Evolutionary conservation across 768 basidiomycete species (phyloP).

Genomic region (Amanita muscaria): DNA sequence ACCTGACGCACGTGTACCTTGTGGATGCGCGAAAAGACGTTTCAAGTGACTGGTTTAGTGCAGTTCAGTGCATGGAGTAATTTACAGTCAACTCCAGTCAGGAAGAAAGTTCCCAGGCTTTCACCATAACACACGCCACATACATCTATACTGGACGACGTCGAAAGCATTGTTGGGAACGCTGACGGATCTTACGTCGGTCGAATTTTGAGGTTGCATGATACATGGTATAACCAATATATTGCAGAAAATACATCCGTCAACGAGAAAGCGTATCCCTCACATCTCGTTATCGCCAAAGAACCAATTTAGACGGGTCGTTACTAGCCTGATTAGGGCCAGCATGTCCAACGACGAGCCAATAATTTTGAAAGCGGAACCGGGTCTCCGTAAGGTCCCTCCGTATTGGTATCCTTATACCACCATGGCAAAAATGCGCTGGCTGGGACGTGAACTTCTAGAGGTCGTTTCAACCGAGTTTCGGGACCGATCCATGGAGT

Average conservation of each 20-base stretch:
- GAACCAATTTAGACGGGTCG: conserved; percentile 50
- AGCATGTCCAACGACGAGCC: conserved; percentile 36
- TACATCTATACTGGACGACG: neutral
- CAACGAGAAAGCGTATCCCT: conserved; percentile 28
- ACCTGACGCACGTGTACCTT: no score
- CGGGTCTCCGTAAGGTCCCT: conserved; percentile 66
- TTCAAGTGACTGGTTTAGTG: no score
- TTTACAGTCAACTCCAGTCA: no score
- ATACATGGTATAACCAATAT: conserved; percentile 2
- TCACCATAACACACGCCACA: neutral
- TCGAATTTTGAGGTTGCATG: conserved; percentile 1
- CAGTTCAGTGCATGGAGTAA: no score
- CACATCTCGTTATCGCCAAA: conserved; percentile 40
- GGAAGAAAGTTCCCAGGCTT: no score
- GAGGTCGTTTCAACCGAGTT: conserved; percentile 95
- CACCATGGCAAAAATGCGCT: conserved; percentile 87
- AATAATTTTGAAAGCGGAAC: conserved; percentile 18
- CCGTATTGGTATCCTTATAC: conserved; percentile 93
- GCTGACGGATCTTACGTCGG: neutral
- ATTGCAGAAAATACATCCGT: conserved; percentile 16
- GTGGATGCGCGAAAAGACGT: no score
- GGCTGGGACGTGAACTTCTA: conserved; percentile 79
- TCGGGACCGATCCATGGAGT: conserved; percentile 88
- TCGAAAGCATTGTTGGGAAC: neutral
- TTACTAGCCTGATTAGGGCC: conserved; percentile 42